Percentiles rank a stretch among this genome's conserved stretches.
Conservation (phyloP, 1,284 basidiomycete genomes). For the Phellinidium pouzarii region DNA sequence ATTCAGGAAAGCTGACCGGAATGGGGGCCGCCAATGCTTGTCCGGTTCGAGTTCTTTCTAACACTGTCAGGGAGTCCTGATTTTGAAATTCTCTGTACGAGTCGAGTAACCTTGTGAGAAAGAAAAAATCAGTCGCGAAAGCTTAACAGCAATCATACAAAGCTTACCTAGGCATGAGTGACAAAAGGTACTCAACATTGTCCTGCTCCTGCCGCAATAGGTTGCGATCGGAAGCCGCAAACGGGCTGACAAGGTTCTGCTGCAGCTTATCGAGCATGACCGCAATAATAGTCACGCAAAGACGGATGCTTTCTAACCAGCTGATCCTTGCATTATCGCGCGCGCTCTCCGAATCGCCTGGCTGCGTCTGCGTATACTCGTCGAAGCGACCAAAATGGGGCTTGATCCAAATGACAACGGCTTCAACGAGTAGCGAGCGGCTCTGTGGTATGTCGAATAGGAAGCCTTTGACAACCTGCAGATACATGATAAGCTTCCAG, state of each 20-base stretch:
- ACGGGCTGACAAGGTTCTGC: conserved; percentile 66
- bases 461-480: conserved; percentile 85
- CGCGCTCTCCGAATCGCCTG: conserved; percentile 56
- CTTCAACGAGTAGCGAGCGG: conserved; percentile 78
- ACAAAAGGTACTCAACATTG: conserved; percentile 85
- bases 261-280: conserved; percentile 91
- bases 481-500: conserved; percentile 91
- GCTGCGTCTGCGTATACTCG: conserved; percentile 58
- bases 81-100: conserved; percentile 83
- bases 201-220: conserved; percentile 80
- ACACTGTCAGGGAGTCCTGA: conserved; percentile 55
- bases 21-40: conserved; percentile 54
- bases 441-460: conserved; percentile 81
- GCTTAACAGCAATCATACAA: conserved; percentile 4
- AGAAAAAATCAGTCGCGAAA: conserved; percentile 18
- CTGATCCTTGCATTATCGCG: conserved; percentile 73
- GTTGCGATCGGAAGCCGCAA: conserved; percentile 53
- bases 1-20: conserved; percentile 87
- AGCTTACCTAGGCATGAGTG: conserved; percentile 76
- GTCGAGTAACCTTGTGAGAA: conserved; percentile 58
- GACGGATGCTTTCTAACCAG: conserved; percentile 86
- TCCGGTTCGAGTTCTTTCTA: conserved; percentile 63
- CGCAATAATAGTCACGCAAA: conserved; percentile 80
- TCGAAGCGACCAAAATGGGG: conserved; percentile 93
- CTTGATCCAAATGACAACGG: conserved; percentile 89